Base-by-base conservation (phyloP, 805 yeast genomes). In the Scheffersomyces coipomensis region DNA sequence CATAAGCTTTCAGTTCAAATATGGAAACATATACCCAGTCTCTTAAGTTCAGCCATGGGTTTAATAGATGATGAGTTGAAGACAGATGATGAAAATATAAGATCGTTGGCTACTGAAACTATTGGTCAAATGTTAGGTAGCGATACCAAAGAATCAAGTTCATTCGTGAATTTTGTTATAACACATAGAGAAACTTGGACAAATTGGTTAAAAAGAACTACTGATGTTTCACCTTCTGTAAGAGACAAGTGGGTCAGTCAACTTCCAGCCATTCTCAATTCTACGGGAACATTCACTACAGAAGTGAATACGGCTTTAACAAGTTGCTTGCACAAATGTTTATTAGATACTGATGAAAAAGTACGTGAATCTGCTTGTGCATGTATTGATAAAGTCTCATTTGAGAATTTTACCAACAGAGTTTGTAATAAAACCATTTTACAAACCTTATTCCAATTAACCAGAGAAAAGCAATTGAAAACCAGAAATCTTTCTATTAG, bases 11-110 rank as follows among this genome's bases (percentile, higher is more conserved):
- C 83, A 0, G 62, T 81, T 2, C 83, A 82, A 43, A 64, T 89
- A 2, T 90, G 97, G 96, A 77, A 71, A 48, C 72, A 77, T 37
- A 81, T 81, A 0, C 97, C 97, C 0, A 93, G 85, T 34, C 63
- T 86, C 16, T 66, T 87, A 9, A 72, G 77, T 3, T 78, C 93
- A 1, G 84, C 85, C 0, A 78, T 86, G 71, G 93, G 95, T 0
- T 74, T 87, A 37, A 66, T 89, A 3, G 87, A 86, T 47, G 88
- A 86, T 51, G 95, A 89, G 48, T 63, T 89, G 30, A 79, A 79
- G 42, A 88, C 95, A 0, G 86, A 83, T 30, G 76, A 81, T 47
- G 79, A 77, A 22, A 58, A 68, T 12, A 68, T 85, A 15, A 73
- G 97, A 46, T 55, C 72, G 0, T 59, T 84, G 38, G 89, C 96